phyloP scores from a whole-genome alignment of 805 yeast species.

The Wickerhamomyces tratensis region DNA sequence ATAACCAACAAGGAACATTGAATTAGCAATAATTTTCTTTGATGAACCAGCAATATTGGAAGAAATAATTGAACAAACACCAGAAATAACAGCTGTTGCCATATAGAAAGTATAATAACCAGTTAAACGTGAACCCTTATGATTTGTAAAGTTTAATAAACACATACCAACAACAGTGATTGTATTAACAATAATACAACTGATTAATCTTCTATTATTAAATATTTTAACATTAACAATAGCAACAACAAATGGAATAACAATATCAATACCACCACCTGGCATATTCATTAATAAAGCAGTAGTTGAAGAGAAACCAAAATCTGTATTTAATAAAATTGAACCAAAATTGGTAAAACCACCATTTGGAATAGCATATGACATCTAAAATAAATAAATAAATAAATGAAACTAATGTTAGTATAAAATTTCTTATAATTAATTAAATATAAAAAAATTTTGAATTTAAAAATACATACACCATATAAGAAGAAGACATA shows the following conservation, averaged over 20 bases:
- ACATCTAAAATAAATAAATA: constrained; percentile 1
- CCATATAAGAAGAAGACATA: constrained; percentile 36
- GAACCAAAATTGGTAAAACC: constrained; percentile 23
- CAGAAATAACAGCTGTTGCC: constrained; percentile 25
- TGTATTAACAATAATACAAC: constrained; percentile 12
- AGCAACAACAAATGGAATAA: constrained; percentile 20
- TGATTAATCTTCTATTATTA: constrained; percentile 16
- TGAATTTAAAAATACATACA: constrained; percentile 11
- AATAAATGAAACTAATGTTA: too few relatives aligned
- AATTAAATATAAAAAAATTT: too few relatives aligned
- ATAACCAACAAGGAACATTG: constrained; percentile 52
- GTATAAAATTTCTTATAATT: too few relatives aligned
- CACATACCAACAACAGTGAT: constrained; percentile 20
- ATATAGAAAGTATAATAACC: constrained; percentile 23
- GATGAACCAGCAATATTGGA: constrained; percentile 64
- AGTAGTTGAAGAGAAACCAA: constrained; percentile 19
- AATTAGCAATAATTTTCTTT: constrained; percentile 53
- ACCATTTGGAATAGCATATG: constrained; percentile 40
- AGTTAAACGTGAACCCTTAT: constrained; percentile 15
- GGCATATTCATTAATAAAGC: constrained; percentile 25
- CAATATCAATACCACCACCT: constrained; percentile 24
- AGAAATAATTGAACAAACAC: constrained; percentile 24
- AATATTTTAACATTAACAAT: constrained; percentile 1
- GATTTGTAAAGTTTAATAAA: constrained; percentile 21
- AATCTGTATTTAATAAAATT: constrained; percentile 17